Conservation (phyloP, 495 filamentous ascomycete species). For the Sordaria brevicollis region DNA sequence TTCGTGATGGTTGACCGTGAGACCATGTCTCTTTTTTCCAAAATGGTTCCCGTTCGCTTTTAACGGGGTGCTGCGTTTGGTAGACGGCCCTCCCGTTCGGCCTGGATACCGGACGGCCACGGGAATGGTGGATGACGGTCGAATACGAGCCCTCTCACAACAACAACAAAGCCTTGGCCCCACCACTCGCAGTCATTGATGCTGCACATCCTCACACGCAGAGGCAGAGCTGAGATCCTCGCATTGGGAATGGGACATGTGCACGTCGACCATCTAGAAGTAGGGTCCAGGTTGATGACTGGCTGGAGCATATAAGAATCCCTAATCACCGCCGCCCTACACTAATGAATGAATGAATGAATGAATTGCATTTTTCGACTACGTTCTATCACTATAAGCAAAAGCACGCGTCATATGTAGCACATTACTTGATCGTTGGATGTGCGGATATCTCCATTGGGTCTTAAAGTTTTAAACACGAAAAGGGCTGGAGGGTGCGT, state of each 20-base stretch:
- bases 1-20: not conserved
- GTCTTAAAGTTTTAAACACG: not conserved
- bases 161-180: not conserved
- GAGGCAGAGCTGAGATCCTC: not conserved
- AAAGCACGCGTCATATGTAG: not conserved
- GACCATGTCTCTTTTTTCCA: too few species aligned
- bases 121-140: conserved; percentile 2
- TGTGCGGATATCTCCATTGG: not conserved
- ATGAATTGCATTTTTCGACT: too few species aligned
- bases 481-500: not conserved
- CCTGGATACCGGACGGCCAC: not conserved
- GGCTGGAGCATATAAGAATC: not conserved
- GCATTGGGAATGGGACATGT: not conserved
- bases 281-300: not conserved
- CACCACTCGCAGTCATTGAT: not conserved
- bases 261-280: not conserved
- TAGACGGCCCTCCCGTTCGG: not conserved
- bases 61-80: not conserved
- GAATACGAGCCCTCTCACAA: conserved; percentile 16
- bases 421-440: not conserved
- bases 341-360: too few species aligned
- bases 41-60: not conserved
- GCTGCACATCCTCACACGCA: not conserved
- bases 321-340: not conserved
- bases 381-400: too few species aligned